Evolutionary conservation across 202 grass and related monocot species (phyloP), one percentile per base, ranked within the genome.

Genomic region (Schoenoplectus tabernaemontani): DNA sequence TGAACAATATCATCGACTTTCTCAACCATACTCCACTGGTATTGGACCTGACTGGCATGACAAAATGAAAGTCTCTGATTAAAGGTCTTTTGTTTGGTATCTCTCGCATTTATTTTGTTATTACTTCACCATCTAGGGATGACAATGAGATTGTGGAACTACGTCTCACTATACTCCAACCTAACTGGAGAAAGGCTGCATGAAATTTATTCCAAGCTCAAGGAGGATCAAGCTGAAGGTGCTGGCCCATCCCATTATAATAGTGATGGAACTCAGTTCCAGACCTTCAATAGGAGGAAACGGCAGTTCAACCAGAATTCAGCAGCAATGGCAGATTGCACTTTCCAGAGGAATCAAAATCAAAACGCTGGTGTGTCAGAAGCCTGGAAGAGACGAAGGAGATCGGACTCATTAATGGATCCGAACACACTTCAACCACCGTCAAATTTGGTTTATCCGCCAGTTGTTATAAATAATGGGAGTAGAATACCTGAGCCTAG

Each of bases 81-180:
- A 34, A 56, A n/a, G 67, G 46, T 48, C 26, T 77, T 80, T 76
- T 76, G 23, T 83, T 71, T 12, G 19, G 44, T 16, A 53, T 33
- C 28, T 36, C 17, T 73, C 28, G 64, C 62, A 57, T 42, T 70
- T 24, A 53, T 78, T 57, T 68, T 9, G 82, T 67, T 79, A 77
- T 20, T 80, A 9, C 34, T 43, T 22, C 44, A 83, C 19, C 4
- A 69, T 90, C 56, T 84, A 99, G 96, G 96, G 77, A 99, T 99
- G 96, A 78, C 85, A 38, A 91, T 79, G 62, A 92, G 96, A 76
- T 88, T 99, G 77, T 99, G 96, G 96, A 99, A 99, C 81, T 99
- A 99, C 71, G 96, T 99, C n/a, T 91, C 96, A 59, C 87, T 82
- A 32, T 96, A 92, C 83, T 99, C 96, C 69, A 99, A 95, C 86